Base-by-base conservation (phyloP, 768 basidiomycete genomes). In the Termitomyces sp. region DNA sequence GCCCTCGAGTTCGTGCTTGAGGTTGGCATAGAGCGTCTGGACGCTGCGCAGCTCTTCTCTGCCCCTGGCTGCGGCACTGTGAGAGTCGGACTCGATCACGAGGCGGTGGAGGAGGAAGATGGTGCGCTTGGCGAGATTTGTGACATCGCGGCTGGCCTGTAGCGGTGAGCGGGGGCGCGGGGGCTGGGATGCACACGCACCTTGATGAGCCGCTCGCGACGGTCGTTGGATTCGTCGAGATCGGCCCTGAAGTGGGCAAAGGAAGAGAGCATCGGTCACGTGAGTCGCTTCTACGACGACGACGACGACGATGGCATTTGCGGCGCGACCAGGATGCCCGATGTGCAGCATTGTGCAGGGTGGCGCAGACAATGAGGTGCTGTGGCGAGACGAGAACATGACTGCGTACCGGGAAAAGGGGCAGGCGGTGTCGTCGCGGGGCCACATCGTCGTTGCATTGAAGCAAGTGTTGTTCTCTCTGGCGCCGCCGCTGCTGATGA, bases 21-120 rank as follows among this genome's bases (percentile, higher is more conserved):
- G 77, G 26, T 72, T 70, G 4, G 81, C 83, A 61, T 93, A 93
- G 38, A 91, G 73, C 8, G 61, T 64, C 62, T 83, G 82, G 18
- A 95, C 83, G 64, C 92, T 87, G 8, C 72, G 68, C 20, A 95
- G 80, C 66, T 89, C 92, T 53, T 77, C 75, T 46, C 78, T 76
- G 3, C 79, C 87, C 38, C 76, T 74, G 26, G 75, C 66, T 70
- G 69, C 20, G 30, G 77, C 72, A 6, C 72, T 70, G 59, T 75
- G 72, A 44, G 69, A 26, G n/a, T 71, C 62, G 38, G 72, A 69
- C 53, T 78, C 78, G 65, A 69, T 66, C 4, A 75, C 70, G 59
- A 87, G 75, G 52, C 94, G 88, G 68, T 98, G 96, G 4, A 98
- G 79, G 43, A 93, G 85, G 69, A 98, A 98, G 63, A 99, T 98